phyloP scores from a whole-genome alignment of 2,329 filamentous ascomycete species.

The Aspergillus unguis region DNA sequence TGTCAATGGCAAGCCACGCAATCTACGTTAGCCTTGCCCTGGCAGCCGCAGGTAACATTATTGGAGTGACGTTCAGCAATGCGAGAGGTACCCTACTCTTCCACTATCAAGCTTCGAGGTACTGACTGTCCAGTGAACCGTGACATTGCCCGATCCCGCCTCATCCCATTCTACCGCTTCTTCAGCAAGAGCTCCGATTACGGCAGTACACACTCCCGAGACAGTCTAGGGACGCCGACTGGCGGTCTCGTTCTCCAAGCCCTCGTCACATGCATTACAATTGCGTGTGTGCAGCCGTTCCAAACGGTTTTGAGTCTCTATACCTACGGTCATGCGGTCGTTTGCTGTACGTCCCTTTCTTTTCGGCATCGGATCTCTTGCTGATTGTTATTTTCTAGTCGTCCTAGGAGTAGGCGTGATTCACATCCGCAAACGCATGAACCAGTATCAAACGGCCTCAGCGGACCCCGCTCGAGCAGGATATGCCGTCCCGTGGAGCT shows the following conservation, averaged over 20 bases:
- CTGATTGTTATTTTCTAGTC: neutral
- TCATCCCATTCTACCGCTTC: neutral
- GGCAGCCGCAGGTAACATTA: neutral
- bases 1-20: neutral
- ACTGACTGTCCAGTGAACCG: neutral
- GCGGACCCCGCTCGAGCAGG: neutral
- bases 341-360: neutral
- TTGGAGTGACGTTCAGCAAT: neutral
- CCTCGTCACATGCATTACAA: neutral
- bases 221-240: neutral
- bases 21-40: neutral
- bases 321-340: neutral
- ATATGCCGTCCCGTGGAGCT: neutral
- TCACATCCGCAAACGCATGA: neutral
- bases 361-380: neutral
- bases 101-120: neutral
- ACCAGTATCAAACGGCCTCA: neutral
- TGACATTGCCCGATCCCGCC: neutral
- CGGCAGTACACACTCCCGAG: neutral
- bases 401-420: neutral
- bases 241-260: neutral
- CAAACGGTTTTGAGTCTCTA: neutral
- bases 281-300: neutral
- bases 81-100: neutral
- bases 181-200: neutral